Evolutionary conservation across 2,329 filamentous ascomycete genomes (phyloP).

Genomic region (Colletotrichum sojae): DNA sequence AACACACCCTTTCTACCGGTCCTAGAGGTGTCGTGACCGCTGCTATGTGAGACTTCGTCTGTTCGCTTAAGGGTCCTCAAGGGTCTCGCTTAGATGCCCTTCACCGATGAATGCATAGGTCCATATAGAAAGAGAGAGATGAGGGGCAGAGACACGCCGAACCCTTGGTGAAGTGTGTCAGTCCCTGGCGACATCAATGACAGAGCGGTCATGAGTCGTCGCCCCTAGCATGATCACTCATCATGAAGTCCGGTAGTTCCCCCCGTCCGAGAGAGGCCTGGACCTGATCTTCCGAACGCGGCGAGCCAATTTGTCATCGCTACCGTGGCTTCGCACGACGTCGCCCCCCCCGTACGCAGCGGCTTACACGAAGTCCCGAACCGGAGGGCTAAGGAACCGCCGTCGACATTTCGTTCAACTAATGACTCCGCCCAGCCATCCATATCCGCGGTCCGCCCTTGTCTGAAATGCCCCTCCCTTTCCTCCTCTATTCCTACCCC

Average conservation of each 20-base stretch:
- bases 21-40: conserved; percentile 1
- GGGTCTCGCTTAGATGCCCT: background rate
- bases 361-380: conserved; percentile 10
- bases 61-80: background rate
- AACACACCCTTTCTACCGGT: background rate
- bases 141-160: too few relatives aligned
- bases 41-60: background rate
- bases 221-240: background rate
- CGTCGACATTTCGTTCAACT: conserved; percentile 3
- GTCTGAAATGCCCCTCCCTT: background rate
- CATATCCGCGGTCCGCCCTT: background rate
- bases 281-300: conserved; percentile 30
- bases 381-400: background rate
- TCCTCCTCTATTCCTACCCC: background rate
- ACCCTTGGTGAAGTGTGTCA: too few relatives aligned
- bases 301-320: conserved; percentile 25
- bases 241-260: background rate
- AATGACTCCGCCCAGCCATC: background rate
- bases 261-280: conserved; percentile 12
- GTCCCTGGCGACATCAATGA: too few relatives aligned
- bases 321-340: conserved; percentile 32
- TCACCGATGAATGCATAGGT: background rate
- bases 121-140: too few relatives aligned
- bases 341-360: conserved; percentile 17
- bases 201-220: background rate